Percentiles rank a stretch among this genome's conserved stretches.
Evolutionary conservation across 1,284 basidiomycete species (phyloP).

Genomic region (Microbotryum silenes-acaulis): DNA sequence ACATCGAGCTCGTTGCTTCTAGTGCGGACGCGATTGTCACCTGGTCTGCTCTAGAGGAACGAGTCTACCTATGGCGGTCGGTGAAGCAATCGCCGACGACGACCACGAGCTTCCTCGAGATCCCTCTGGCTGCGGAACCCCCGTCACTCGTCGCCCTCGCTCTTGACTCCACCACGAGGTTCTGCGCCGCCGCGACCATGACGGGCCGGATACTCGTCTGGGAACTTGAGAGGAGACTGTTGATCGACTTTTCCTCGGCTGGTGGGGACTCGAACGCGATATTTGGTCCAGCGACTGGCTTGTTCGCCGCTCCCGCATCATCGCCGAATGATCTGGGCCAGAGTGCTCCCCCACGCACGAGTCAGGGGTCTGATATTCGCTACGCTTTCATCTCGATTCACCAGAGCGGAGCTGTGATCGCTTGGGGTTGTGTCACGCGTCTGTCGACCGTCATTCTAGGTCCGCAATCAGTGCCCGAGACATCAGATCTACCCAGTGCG

Average conservation of each 20-base stretch:
- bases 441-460: background rate
- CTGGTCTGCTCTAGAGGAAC: constrained; percentile 62
- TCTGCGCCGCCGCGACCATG: constrained; percentile 21
- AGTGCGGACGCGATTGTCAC: constrained; percentile 60
- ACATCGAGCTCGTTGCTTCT: constrained; percentile 69
- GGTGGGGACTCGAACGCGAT: constrained; percentile 44
- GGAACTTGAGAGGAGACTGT: constrained; percentile 44
- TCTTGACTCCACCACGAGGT: constrained; percentile 26
- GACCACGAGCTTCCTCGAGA: constrained; percentile 4
- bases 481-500: background rate
- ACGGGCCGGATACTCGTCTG: constrained; percentile 52
- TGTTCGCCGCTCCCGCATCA: constrained; percentile 32
- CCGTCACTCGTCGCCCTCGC: constrained; percentile 26
- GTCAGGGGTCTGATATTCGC: constrained; percentile 50
- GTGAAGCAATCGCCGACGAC: background rate
- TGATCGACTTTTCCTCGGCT: constrained; percentile 41
- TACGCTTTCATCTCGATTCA: constrained; percentile 15
- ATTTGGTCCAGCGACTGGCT: constrained; percentile 48
- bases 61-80: constrained; percentile 1
- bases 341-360: constrained; percentile 56
- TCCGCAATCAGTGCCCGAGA: background rate
- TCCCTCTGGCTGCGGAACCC: constrained; percentile 13
- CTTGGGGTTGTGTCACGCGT: constrained; percentile 17
- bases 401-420: constrained; percentile 13
- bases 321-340: constrained; percentile 52